phyloP scores from a whole-genome alignment of 2,329 filamentous ascomycete genomes.

The Berkeleyomyces rouxiae region DNA sequence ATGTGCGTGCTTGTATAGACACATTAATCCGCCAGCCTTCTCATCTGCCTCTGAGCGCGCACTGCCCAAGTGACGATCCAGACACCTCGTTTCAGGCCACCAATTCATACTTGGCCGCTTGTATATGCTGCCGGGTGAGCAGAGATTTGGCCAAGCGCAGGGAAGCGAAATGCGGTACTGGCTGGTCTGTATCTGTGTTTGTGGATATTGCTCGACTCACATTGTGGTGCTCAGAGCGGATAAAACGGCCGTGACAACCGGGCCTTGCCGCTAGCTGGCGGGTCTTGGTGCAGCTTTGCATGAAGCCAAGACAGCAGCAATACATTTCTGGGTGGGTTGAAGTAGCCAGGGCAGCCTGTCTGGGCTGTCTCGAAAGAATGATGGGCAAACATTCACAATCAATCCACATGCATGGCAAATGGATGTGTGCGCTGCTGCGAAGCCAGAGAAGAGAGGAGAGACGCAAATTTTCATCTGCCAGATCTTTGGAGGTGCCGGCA shows the following conservation, averaged over 20 bases:
- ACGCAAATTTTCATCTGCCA: too few relatives aligned
- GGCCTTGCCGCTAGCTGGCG: neutral
- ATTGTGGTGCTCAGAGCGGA: neutral
- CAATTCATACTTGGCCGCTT: neutral
- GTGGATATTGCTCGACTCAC: too few relatives aligned
- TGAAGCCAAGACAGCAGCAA: too few relatives aligned
- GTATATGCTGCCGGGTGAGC: neutral
- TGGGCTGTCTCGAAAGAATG: too few relatives aligned
- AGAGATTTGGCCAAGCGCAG: neutral
- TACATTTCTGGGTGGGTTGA: too few relatives aligned
- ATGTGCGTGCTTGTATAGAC: neutral
- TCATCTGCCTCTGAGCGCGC: neutral
- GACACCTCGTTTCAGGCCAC: neutral
- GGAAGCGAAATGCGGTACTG: neutral
- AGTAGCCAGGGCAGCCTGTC: too few relatives aligned
- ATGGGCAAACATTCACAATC: too few relatives aligned
- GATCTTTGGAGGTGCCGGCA: too few relatives aligned
- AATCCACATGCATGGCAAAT: too few relatives aligned
- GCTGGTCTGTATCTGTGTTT: neutral
- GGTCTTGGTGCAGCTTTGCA: too few relatives aligned
- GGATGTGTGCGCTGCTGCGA: too few relatives aligned
- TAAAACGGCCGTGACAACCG: neutral
- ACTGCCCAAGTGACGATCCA: neutral
- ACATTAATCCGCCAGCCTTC: neutral
- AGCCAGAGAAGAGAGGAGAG: too few relatives aligned